Conservation (phyloP, 306 rosid species). For the Sindora glabra region DNA sequence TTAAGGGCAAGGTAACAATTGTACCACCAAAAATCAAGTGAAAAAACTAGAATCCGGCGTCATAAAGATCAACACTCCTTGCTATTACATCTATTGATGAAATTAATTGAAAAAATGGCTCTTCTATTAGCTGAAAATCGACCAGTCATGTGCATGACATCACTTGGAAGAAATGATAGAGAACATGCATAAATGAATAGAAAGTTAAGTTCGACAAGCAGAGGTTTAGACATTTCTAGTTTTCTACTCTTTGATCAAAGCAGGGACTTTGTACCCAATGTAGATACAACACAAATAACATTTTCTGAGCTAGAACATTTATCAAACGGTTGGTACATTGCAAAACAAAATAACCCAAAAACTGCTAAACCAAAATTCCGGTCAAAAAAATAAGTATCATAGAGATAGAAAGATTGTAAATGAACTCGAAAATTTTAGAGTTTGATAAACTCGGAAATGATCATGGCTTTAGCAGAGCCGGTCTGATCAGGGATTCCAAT, state of each 20-base stretch:
- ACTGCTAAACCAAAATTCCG: not conserved
- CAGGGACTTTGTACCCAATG: not conserved
- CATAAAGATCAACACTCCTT: too few relatives aligned
- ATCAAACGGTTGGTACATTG: slow-evolving; percentile 17
- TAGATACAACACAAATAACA: not conserved
- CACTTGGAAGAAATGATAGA: not conserved
- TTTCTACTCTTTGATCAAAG: not conserved
- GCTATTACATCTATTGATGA: too few relatives aligned
- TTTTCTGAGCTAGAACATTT: slow-evolving; percentile 10
- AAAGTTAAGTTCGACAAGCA: too few relatives aligned
- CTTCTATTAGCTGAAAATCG: not conserved
- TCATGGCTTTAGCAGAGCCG: slow-evolving; percentile 35
- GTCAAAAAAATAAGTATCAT: not conserved
- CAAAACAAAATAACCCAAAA: not conserved
- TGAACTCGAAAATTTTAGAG: slow-evolving; percentile 39
- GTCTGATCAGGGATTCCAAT: slow-evolving; percentile 37
- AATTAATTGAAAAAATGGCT: not conserved
- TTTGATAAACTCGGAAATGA: slow-evolving; percentile 51
- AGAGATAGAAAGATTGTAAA: not conserved
- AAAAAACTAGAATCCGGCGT: too few relatives aligned
- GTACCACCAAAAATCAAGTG: too few relatives aligned
- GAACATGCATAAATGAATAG: not conserved
- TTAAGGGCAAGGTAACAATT: too few relatives aligned
- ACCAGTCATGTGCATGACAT: not conserved
- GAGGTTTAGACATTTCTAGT: too few relatives aligned